Percentiles rank a stretch among this genome's conserved stretches.
phyloP scores from a whole-genome alignment of 202 grass and related monocot species.

The Carex sylvatica region DNA sequence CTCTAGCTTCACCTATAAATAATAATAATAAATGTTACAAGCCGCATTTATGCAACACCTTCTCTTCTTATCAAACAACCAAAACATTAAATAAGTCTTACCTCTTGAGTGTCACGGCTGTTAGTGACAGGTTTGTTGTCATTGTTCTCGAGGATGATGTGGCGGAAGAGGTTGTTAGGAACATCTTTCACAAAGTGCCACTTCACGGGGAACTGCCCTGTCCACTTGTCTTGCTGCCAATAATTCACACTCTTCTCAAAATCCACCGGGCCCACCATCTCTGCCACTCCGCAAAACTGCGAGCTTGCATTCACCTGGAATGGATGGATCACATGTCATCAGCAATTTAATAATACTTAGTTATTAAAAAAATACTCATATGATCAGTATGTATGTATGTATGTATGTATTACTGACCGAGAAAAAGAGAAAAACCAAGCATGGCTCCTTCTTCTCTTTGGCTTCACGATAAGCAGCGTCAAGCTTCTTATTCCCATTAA shows the following conservation, averaged over 20 bases:
- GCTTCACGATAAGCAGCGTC: constrained; percentile 68
- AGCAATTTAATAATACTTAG: constrained; percentile 33
- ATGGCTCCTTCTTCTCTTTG: constrained; percentile 52
- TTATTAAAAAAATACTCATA: too few species aligned
- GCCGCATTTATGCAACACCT: too few species aligned
- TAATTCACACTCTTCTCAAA: constrained; percentile 95
- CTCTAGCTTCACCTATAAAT: constrained; percentile 79
- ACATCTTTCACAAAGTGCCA: constrained; percentile 97
- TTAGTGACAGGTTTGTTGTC: constrained; percentile 96
- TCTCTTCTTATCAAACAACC: too few species aligned
- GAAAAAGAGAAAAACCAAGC: constrained; percentile 75
- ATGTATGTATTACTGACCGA: constrained; percentile 28
- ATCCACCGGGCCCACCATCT: constrained; percentile 89
- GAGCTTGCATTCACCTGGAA: constrained; percentile 85
- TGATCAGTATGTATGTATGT: not conserved
- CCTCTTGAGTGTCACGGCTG: constrained; percentile 96
- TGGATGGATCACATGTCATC: not conserved
- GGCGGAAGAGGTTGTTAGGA: constrained; percentile 91
- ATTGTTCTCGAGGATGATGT: constrained; percentile 94
- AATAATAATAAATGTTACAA: too few species aligned
- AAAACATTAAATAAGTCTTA: too few species aligned
- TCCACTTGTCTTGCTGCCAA: constrained; percentile 99
- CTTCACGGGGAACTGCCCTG: constrained; percentile 86
- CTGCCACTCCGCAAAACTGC: constrained; percentile 93
- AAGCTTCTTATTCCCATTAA: constrained; percentile 94